Evolutionary conservation across 2,329 filamentous ascomycete genomes (phyloP).

Genomic region (Xylaria polymorpha): DNA sequence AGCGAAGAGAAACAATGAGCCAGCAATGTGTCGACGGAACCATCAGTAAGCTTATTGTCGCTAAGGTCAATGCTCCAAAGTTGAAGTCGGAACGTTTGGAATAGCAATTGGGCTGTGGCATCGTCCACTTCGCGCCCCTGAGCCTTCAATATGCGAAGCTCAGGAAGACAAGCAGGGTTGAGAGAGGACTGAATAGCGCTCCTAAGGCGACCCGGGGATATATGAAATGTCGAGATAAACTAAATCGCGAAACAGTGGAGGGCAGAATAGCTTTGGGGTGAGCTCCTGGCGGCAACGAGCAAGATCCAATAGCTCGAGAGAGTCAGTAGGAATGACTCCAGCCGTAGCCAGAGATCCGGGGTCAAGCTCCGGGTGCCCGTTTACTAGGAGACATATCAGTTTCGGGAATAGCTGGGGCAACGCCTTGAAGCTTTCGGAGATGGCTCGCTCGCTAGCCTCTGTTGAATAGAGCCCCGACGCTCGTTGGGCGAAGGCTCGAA

Average conservation of each 20-base stretch:
- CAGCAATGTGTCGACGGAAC: constrained; percentile 51
- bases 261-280: constrained; percentile 55
- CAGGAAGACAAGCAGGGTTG: constrained; percentile 54
- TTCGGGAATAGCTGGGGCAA: constrained; percentile 57
- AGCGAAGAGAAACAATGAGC: constrained; percentile 50
- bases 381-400: constrained; percentile 60
- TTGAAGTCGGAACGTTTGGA: constrained; percentile 52
- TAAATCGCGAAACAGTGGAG: constrained; percentile 53
- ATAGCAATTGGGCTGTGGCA: constrained; percentile 48
- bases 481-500: constrained; percentile 56
- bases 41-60: constrained; percentile 64
- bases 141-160: constrained; percentile 65
- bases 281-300: constrained; percentile 55
- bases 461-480: constrained; percentile 57
- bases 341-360: constrained; percentile 52
- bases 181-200: constrained; percentile 51
- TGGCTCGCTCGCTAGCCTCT: constrained; percentile 52
- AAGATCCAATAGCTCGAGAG: constrained; percentile 60
- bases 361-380: constrained; percentile 60
- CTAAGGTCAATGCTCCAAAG: constrained; percentile 70
- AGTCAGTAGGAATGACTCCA: constrained; percentile 27
- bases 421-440: constrained; percentile 55
- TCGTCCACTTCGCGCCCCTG: constrained; percentile 61
- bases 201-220: constrained; percentile 58
- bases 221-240: constrained; percentile 66